Percentiles rank a stretch among this genome's conserved stretches.
Evolutionary conservation across 1,139 yeast genomes (phyloP).

Genomic region (Debaryomyces subglobosus): DNA sequence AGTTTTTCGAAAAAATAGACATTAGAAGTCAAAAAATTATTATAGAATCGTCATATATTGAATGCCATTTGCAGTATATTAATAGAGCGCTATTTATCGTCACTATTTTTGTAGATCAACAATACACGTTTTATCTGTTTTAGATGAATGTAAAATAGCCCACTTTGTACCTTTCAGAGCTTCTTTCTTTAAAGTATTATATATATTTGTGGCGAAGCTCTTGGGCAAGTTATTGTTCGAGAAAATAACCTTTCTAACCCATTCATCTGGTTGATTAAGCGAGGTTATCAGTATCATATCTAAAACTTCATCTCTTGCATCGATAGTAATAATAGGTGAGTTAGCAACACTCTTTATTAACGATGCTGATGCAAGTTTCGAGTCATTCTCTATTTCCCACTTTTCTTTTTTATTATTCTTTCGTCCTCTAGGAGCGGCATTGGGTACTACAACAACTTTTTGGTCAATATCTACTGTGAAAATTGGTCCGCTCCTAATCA

Average conservation of each 20-base stretch:
- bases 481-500: slow-evolving; percentile 25
- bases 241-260: slow-evolving; percentile 84
- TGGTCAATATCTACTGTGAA: slow-evolving; percentile 51
- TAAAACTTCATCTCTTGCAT: slow-evolving; percentile 78
- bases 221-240: slow-evolving; percentile 59
- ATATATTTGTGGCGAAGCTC: slow-evolving; percentile 74
- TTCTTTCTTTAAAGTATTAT: slow-evolving; percentile 72
- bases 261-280: slow-evolving; percentile 78
- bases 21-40: not conserved
- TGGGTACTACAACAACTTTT: slow-evolving; percentile 63
- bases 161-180: slow-evolving; percentile 69
- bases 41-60: slow-evolving; percentile 1
- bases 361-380: slow-evolving; percentile 60
- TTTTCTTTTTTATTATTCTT: slow-evolving; percentile 77
- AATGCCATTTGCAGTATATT: slow-evolving; percentile 2
- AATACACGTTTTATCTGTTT: slow-evolving; percentile 69
- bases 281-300: slow-evolving; percentile 82
- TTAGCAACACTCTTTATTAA: slow-evolving; percentile 57
- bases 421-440: slow-evolving; percentile 71
- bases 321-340: slow-evolving; percentile 77
- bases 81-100: not conserved
- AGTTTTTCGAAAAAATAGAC: not conserved
- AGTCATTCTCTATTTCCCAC: slow-evolving; percentile 79
- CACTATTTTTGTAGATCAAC: slow-evolving; percentile 61
- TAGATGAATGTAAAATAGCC: slow-evolving; percentile 75